Percentiles rank a stretch among this genome's conserved stretches.
Evolutionary conservation across 148 eudicot genomes (phyloP).

Genomic region (Pouteria glomerata): DNA sequence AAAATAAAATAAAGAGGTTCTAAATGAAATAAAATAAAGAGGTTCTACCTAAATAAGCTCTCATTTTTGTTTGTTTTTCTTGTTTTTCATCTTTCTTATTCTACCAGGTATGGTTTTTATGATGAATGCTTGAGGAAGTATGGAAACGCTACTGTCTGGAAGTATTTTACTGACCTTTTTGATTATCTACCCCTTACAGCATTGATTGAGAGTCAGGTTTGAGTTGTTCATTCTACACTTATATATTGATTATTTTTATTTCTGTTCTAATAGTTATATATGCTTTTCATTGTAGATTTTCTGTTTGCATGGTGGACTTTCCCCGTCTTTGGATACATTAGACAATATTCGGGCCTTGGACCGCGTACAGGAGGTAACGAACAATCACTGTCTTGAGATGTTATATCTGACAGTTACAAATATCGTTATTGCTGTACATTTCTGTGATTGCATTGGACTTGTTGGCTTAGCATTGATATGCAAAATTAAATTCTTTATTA

Average conservation of each 20-base stretch:
- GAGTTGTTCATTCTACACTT: slow-evolving; percentile 14
- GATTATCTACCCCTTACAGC: slow-evolving; percentile 98
- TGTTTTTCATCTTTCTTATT: background rate
- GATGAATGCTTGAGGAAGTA: slow-evolving; percentile 98
- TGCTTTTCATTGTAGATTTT: slow-evolving; percentile 46
- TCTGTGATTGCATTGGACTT: no score
- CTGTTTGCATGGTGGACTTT: slow-evolving; percentile 98
- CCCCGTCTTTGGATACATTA: slow-evolving; percentile 86
- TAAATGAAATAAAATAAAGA: no score
- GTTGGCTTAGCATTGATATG: no score
- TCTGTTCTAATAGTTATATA: slow-evolving; percentile 2
- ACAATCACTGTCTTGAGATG: background rate
- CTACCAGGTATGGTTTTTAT: slow-evolving; percentile 85
- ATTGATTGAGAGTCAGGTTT: slow-evolving; percentile 93
- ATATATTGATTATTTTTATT: background rate
- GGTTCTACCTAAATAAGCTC: no score
- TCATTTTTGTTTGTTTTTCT: background rate
- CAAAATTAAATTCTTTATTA: background rate
- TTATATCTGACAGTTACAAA: background rate
- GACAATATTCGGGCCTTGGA: slow-evolving; percentile 94
- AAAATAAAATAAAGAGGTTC: no score
- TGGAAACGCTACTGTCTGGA: slow-evolving; percentile 98
- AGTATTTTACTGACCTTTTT: slow-evolving; percentile 91
- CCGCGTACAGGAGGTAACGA: slow-evolving; percentile 86
- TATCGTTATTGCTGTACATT: background rate